Conservation (phyloP, 257 asterid species). For the Solanum ossicruentum region DNA sequence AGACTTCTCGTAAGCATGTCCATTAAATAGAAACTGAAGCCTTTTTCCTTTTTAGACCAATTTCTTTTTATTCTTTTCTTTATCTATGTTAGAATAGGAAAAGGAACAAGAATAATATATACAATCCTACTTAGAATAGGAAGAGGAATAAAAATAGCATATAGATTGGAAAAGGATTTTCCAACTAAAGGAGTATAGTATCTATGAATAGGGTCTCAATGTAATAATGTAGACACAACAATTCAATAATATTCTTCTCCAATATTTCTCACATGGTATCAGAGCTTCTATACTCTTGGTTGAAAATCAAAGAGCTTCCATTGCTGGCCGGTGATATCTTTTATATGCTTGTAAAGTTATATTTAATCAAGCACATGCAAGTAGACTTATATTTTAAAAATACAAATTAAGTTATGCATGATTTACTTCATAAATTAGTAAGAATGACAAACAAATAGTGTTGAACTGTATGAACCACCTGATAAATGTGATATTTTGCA, state of each 20-base stretch:
- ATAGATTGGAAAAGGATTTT: too few relatives aligned
- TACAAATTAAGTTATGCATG: not conserved
- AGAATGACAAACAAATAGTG: not conserved
- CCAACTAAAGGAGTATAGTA: too few relatives aligned
- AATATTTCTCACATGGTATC: too few relatives aligned
- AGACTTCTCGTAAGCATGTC: not conserved
- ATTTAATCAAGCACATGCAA: not conserved
- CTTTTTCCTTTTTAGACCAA: not conserved
- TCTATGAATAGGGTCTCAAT: too few relatives aligned
- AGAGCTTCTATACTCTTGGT: too few relatives aligned
- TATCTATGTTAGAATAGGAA: not conserved
- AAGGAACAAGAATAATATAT: too few relatives aligned
- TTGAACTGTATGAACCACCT: not conserved
- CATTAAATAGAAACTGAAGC: not conserved
- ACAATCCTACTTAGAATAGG: too few relatives aligned
- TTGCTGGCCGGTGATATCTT: not conserved
- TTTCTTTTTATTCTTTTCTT: not conserved
- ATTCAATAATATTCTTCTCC: too few relatives aligned
- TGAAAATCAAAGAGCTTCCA: too few relatives aligned
- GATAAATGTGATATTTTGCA: not conserved
- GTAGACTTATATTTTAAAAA: not conserved
- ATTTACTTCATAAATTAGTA: not conserved
- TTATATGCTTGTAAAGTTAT: not conserved
- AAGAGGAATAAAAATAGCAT: too few relatives aligned
- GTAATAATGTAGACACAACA: too few relatives aligned